Evolutionary conservation across 2,329 filamentous ascomycete genomes (phyloP).

Genomic region (Verticillium zaregamsianum): DNA sequence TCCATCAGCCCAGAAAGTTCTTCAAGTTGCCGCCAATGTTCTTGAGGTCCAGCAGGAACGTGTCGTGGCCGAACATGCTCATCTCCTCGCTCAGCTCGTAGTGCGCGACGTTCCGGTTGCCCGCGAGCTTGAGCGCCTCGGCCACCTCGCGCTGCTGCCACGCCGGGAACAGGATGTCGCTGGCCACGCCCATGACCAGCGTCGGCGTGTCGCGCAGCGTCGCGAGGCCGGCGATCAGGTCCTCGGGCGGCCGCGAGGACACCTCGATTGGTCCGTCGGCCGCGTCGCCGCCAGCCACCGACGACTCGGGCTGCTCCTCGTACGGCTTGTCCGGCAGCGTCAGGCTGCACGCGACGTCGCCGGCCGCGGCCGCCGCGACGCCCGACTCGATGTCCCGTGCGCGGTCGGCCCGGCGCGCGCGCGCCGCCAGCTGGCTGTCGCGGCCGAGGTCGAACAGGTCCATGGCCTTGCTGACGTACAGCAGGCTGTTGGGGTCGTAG

Average conservation of each 20-base stretch:
- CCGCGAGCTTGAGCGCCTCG: conserved; percentile 69
- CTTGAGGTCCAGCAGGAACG: conserved; percentile 87
- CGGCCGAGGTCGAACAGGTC: conserved; percentile 90
- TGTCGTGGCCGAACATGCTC: conserved; percentile 94
- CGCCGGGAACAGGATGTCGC: conserved; percentile 93
- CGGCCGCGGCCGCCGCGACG: conserved; percentile 23
- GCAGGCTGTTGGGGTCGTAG: conserved; percentile 90
- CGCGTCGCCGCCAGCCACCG: conserved; percentile 27
- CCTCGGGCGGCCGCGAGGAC: conserved; percentile 61
- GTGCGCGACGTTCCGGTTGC: conserved; percentile 80
- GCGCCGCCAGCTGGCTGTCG: conserved; percentile 62
- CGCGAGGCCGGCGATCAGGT: conserved; percentile 73
- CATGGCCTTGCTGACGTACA: conserved; percentile 99
- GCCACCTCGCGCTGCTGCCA: conserved; percentile 98
- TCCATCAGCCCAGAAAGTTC: conserved; percentile 63
- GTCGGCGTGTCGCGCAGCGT: conserved; percentile 72
- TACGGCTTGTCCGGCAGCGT: conserved; percentile 82
- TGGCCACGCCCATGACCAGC: conserved; percentile 89
- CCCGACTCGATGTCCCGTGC: conserved; percentile 51
- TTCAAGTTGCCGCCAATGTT: conserved; percentile 83
- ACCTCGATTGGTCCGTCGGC: conserved; percentile 15
- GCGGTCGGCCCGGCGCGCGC: conserved; percentile 57
- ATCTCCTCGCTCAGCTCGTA: conserved; percentile 91
- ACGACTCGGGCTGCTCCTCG: conserved; percentile 66
- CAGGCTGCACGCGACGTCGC: conserved; percentile 64